A percentile compares a stretch with the other conserved stretches of the same genome.
Evolutionary conservation across 2,329 filamentous ascomycete genomes (phyloP).

Genomic region (Cadophora gregata): DNA sequence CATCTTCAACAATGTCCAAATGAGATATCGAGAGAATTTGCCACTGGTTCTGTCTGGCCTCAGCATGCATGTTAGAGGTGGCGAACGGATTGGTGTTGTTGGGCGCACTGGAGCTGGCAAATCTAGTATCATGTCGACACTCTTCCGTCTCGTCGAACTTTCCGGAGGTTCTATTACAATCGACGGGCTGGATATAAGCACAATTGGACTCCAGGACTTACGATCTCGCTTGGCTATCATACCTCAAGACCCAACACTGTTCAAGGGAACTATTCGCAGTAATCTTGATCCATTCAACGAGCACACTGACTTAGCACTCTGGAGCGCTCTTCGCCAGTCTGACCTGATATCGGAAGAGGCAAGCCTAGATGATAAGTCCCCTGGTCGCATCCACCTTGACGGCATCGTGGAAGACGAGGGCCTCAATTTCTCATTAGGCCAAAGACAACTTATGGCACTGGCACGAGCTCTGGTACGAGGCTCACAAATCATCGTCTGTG

Average conservation of each 20-base stretch:
- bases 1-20: slow-evolving; percentile 74
- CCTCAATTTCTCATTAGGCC: slow-evolving; percentile 92
- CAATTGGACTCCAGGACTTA: slow-evolving; percentile 75
- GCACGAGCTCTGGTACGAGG: slow-evolving; percentile 87
- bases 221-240: slow-evolving; percentile 81
- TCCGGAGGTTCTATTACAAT: slow-evolving; percentile 67
- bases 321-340: slow-evolving; percentile 78
- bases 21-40: slow-evolving; percentile 76
- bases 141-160: slow-evolving; percentile 77
- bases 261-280: slow-evolving; percentile 78
- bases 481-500: slow-evolving; percentile 92
- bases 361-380: slow-evolving; percentile 45
- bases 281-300: slow-evolving; percentile 84
- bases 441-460: slow-evolving; percentile 93
- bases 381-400: slow-evolving; percentile 79
- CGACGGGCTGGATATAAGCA: slow-evolving; percentile 73
- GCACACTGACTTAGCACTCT: slow-evolving; percentile 78
- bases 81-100: slow-evolving; percentile 82
- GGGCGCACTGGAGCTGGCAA: slow-evolving; percentile 85
- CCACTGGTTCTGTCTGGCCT: slow-evolving; percentile 76
- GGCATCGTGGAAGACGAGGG: slow-evolving; percentile 90
- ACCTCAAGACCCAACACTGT: slow-evolving; percentile 83
- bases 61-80: slow-evolving; percentile 73
- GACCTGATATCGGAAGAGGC: slow-evolving; percentile 66
- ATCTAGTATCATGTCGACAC: slow-evolving; percentile 80